Evolutionary conservation across 352 stramenopile genomes (phyloP).

Genomic region (Globisporangium emineosum): DNA sequence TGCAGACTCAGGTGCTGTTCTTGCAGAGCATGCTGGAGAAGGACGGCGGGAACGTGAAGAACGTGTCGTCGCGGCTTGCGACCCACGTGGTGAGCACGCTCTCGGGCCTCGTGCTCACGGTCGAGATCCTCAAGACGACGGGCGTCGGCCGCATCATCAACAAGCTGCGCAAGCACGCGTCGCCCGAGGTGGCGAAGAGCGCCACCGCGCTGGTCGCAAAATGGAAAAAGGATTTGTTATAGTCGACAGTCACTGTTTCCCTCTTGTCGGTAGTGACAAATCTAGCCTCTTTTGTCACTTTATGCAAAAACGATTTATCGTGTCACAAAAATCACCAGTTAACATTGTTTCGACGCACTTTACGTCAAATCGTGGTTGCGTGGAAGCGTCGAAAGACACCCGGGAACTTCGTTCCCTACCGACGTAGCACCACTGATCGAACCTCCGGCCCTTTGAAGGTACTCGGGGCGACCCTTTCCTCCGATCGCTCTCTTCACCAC

Average conservation of each 20-base stretch:
- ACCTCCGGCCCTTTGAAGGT: no score
- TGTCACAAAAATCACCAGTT: no score
- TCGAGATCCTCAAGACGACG: slow-evolving; percentile 83
- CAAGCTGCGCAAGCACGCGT: slow-evolving; percentile 80
- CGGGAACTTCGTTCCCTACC: no score
- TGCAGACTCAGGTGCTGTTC: slow-evolving; percentile 67
- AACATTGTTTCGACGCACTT: no score
- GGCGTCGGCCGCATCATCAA: slow-evolving; percentile 82
- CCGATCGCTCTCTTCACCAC: no score
- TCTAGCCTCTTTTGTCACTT: no score
- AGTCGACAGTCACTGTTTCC: neutral
- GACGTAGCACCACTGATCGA: no score
- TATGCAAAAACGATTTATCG: no score
- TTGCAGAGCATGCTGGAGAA: slow-evolving; percentile 76
- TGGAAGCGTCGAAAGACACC: no score
- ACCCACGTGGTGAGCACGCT: slow-evolving; percentile 72
- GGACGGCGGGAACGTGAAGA: slow-evolving; percentile 64
- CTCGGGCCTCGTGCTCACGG: slow-evolving; percentile 60
- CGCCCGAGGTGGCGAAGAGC: slow-evolving; percentile 54
- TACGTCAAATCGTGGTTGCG: no score
- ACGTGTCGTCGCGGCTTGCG: slow-evolving; percentile 57
- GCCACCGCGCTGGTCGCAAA: slow-evolving; percentile 73
- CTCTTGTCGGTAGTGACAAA: no score
- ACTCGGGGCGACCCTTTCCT: no score
- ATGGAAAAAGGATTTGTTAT: slow-evolving; percentile 86